phyloP scores from a whole-genome alignment of 768 basidiomycete genomes.

The Agaricus blazei region DNA sequence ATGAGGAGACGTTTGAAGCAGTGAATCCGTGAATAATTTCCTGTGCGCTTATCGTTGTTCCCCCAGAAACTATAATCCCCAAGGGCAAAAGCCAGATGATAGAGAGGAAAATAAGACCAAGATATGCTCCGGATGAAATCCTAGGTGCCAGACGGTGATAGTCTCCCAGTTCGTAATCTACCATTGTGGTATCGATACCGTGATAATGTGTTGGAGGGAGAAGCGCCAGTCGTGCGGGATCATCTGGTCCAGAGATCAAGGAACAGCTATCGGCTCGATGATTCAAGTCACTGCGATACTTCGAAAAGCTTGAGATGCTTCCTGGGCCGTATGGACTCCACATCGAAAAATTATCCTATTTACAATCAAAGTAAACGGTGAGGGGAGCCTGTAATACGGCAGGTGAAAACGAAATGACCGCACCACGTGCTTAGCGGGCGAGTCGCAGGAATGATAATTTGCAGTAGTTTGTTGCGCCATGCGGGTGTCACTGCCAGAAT shows the following conservation, averaged over 20 bases:
- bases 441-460: not conserved
- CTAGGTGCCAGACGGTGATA: not conserved
- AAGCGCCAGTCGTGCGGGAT: not conserved
- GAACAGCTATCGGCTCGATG: not conserved
- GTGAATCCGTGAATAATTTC: not conserved
- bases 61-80: not conserved
- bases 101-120: not conserved
- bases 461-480: not conserved
- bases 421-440: not conserved
- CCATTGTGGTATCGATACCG: not conserved
- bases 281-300: not conserved
- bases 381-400: not conserved
- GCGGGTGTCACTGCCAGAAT: not conserved
- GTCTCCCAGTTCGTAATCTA: not conserved
- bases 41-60: not conserved
- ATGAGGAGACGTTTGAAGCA: not conserved
- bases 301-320: not conserved
- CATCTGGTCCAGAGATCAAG: not conserved
- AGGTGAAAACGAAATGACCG: not conserved
- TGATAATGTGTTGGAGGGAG: not conserved
- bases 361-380: not conserved
- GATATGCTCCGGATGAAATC: not conserved
- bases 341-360: not conserved
- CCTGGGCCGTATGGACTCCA: not conserved
- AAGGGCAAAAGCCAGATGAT: slow-evolving; percentile 1